Base-by-base conservation (phyloP, 75 land plant genomes). In the Sequoia sempervirens region DNA sequence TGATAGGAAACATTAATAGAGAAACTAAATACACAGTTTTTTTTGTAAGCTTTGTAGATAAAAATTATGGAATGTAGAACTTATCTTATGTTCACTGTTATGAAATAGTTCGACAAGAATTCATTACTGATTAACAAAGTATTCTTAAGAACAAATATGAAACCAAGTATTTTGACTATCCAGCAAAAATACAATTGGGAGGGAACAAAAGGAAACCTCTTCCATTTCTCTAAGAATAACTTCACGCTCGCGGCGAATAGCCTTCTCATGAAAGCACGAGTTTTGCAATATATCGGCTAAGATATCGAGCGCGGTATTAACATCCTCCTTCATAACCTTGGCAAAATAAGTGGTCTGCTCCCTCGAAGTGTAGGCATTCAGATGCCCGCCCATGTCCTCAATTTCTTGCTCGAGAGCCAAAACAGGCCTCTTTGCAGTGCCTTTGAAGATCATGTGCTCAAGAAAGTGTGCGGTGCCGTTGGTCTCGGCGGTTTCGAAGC, bases 401-500 rank as follows among this genome's bases (percentile, higher is more conserved):
- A 91, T 89, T 64, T 89, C 91, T 81, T 88, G 91, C 83, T 91
- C 92, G 4, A 91, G 80, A 23, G 75, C 80, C 17, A 70, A 83
- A 32, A 87, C 87, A 18, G 91, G 43, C 26, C 92, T 85, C 54
- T 68, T 84, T 26, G 61, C 13, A 14, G 91, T 90, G 20, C 92
- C 92, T 80, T 91, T 91, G 73, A 91, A 91, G 74, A 91, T 91
- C 92, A 91, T 89, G 70, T 91, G 92, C 87, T 91, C 92, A 54
- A 91, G 83, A 73, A 91, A 91, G 82, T 91, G 92, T 7, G 92
- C 92, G 4, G 92, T 88, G 34, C 92, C 92, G 50, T 91, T 91
- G 80, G 91, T 91, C 45, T 82, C 83, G 0, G 88, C 84, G 2
- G 84, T 86, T 85, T 91, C 92, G 64, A 85, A 91, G 20, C 92